Evolutionary conservation across 1,139 yeast species (phyloP).

Genomic region (Yamadazyma trypodendri): DNA sequence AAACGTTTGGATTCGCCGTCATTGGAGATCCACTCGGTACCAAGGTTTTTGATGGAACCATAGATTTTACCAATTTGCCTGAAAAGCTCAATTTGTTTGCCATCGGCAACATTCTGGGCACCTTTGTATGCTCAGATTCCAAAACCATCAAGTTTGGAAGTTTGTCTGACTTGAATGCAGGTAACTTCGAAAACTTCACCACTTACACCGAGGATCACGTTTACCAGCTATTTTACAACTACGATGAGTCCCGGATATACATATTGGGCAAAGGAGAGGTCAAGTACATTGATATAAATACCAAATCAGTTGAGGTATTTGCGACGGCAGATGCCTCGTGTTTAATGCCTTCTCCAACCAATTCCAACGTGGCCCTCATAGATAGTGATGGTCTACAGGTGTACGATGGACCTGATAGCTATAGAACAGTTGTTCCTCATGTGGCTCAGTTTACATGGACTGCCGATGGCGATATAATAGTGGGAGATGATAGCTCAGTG

Average conservation of each 20-base stretch:
- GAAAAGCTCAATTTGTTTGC: slow-evolving; percentile 28
- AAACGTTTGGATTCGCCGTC: slow-evolving; percentile 40
- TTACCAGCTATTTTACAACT: slow-evolving; percentile 27
- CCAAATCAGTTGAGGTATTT: neutral
- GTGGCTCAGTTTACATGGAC: slow-evolving; percentile 3
- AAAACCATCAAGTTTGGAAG: slow-evolving; percentile 15
- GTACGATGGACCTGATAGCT: neutral
- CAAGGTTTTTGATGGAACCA: slow-evolving; percentile 23
- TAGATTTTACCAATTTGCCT: slow-evolving; percentile 21
- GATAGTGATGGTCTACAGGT: neutral
- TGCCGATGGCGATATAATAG: slow-evolving; percentile 1
- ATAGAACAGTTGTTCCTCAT: neutral
- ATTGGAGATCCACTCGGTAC: slow-evolving; percentile 27
- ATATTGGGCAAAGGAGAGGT: slow-evolving; percentile 17
- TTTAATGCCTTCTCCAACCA: slow-evolving; percentile 3
- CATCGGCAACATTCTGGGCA: slow-evolving; percentile 23
- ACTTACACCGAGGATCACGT: slow-evolving; percentile 11
- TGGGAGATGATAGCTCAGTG: slow-evolving; percentile 3
- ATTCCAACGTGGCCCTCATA: slow-evolving; percentile 1
- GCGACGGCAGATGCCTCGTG: neutral
- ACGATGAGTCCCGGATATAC: slow-evolving; percentile 23
- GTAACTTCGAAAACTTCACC: slow-evolving; percentile 7
- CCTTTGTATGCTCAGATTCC: slow-evolving; percentile 36
- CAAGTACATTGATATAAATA: neutral
- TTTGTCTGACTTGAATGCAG: slow-evolving; percentile 10